Base-by-base conservation (phyloP, 257 asterid genomes). In the Rhazya stricta region DNA sequence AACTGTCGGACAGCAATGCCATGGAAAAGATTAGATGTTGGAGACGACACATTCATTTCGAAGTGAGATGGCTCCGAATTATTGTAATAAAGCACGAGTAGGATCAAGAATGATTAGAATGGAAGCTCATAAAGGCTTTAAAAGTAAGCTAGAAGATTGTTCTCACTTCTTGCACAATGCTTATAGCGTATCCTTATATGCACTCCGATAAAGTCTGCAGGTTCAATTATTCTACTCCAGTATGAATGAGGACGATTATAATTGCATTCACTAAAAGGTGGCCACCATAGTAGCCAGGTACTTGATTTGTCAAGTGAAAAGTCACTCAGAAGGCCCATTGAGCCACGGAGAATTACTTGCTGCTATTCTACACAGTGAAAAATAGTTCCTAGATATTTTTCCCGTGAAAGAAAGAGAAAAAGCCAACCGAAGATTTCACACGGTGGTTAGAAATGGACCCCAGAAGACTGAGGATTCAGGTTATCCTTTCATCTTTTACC, bases 31-130 rank as follows among this genome's bases (percentile, higher is more conserved):
- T 25, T 25, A 15, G 43, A 67, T 41, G 39, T 8, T 62, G 42
- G 30, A 16, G 45, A 27, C 10, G 75, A 71, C 86, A 83, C 56
- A 67, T 83, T 81, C 76, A 79, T 83, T 81, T 77, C 81, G 68
- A n/a, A 15, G 65, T 74, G 62, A 25, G 72, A 70, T 54, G 83
- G 78, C 9, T 60, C 57, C 32, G 15, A 75, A 82, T 78, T 72
- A 76, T 78, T 79, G 75, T 60, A 70, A 45, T 41, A 62, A 79
- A 76, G 81, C 68, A 77, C 66, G 67, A 78, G 78, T 65, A 62
- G 74, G 61, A 71, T 36, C 42, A 36, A 46, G 58, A 46, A 69
- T 76, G 74, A 74, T 76, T 43, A 21, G 34, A 51, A 32, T 54
- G 74, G 45, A 46, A 76, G 73, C 67, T 37, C 21, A 41, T 48